A percentile compares a stretch with the other conserved stretches of the same genome.
Conservation (phyloP, 1,139 yeast genomes). For the Groenewaldozyma auringiensis region DNA sequence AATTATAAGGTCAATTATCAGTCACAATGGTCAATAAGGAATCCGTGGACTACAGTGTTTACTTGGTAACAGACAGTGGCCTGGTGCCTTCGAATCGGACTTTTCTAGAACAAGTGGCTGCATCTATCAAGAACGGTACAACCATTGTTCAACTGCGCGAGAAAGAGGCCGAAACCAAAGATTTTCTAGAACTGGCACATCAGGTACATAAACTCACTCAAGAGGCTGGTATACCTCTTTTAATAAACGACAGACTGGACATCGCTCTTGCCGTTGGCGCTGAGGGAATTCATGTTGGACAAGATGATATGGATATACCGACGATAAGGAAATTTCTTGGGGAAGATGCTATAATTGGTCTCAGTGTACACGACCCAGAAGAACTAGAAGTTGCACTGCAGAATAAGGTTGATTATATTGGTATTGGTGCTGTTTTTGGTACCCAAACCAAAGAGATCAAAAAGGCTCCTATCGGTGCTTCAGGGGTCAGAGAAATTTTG, state of each 20-base stretch:
- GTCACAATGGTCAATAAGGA: background rate
- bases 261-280: slow-evolving; percentile 87
- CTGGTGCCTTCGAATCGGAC: slow-evolving; percentile 62
- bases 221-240: slow-evolving; percentile 57
- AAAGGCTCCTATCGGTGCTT: slow-evolving; percentile 53
- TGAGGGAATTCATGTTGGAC: slow-evolving; percentile 92
- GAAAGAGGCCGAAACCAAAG: slow-evolving; percentile 61
- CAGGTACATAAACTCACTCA: slow-evolving; percentile 56
- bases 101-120: slow-evolving; percentile 43
- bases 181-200: slow-evolving; percentile 55
- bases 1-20: too few species aligned
- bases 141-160: slow-evolving; percentile 82
- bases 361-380: slow-evolving; percentile 54
- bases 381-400: slow-evolving; percentile 54
- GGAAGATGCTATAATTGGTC: slow-evolving; percentile 67
- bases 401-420: slow-evolving; percentile 69
- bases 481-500: slow-evolving; percentile 54
- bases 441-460: slow-evolving; percentile 62
- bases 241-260: slow-evolving; percentile 83
- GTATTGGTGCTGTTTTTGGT: slow-evolving; percentile 74
- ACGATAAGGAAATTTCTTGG: slow-evolving; percentile 61
- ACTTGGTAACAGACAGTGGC: slow-evolving; percentile 75
- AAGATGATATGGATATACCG: slow-evolving; percentile 70
- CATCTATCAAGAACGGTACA: slow-evolving; percentile 62
- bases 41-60: slow-evolving; percentile 52